Conservation (phyloP, 306 rosid species). For the Casuarina glauca region DNA sequence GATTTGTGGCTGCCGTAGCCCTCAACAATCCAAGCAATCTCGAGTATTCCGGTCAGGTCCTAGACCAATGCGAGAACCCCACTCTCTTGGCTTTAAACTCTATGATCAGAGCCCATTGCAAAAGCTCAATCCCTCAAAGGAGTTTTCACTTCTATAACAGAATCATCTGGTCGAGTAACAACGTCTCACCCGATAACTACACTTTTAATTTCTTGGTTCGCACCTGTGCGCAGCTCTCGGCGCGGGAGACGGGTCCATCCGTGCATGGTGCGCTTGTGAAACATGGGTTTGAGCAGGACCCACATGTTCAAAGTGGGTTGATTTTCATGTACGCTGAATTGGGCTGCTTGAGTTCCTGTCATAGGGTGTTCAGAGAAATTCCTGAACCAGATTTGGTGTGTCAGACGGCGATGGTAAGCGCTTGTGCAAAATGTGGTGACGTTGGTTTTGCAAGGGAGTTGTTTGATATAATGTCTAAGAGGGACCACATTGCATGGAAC, state of each 20-base stretch:
- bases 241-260: slow-evolving; percentile 22
- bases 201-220: slow-evolving; percentile 61
- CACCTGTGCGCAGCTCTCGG: slow-evolving; percentile 39
- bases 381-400: slow-evolving; percentile 44
- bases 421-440: slow-evolving; percentile 46
- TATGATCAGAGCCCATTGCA: slow-evolving; percentile 66
- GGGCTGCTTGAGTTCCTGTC: slow-evolving; percentile 47
- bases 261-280: slow-evolving; percentile 45
- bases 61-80: slow-evolving; percentile 37
- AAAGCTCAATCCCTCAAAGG: slow-evolving; percentile 43
- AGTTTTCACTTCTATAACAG: slow-evolving; percentile 46
- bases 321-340: slow-evolving; percentile 56
- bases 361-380: slow-evolving; percentile 33
- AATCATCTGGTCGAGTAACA: slow-evolving; percentile 32
- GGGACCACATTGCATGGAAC: slow-evolving; percentile 51
- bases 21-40: slow-evolving; percentile 33
- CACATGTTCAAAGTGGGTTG: slow-evolving; percentile 52
- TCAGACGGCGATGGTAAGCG: slow-evolving; percentile 53
- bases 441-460: slow-evolving; percentile 45
- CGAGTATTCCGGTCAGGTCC: slow-evolving; percentile 25
- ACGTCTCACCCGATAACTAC: slow-evolving; percentile 48
- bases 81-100: slow-evolving; percentile 59
- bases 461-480: slow-evolving; percentile 58
- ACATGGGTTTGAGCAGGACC: slow-evolving; percentile 52
- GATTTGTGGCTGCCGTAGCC: slow-evolving; percentile 42